Conservation (phyloP, 2,329 filamentous ascomycete species). For the Pestalotiopsis sp. region DNA sequence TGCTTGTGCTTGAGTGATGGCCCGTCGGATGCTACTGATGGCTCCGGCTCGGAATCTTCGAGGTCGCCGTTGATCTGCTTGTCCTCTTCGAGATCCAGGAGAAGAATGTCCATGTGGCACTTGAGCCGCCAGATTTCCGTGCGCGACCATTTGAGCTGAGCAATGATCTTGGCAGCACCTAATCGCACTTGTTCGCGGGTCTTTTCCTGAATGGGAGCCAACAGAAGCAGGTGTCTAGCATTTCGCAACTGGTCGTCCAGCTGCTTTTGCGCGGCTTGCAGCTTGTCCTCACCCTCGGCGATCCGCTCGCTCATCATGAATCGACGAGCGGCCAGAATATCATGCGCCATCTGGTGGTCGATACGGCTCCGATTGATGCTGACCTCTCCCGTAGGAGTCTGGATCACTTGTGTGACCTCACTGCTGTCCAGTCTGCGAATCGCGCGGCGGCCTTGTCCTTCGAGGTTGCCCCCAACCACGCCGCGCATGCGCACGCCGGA, state of each 20-base stretch:
- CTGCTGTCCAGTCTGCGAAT: slow-evolving; percentile 71
- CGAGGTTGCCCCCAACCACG: slow-evolving; percentile 80
- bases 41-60: slow-evolving; percentile 19
- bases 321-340: slow-evolving; percentile 79
- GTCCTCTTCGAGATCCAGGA: slow-evolving; percentile 84
- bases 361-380: slow-evolving; percentile 72
- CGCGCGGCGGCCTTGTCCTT: slow-evolving; percentile 74
- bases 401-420: slow-evolving; percentile 58
- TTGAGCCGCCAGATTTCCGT: slow-evolving; percentile 91
- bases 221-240: slow-evolving; percentile 82
- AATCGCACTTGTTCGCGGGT: slow-evolving; percentile 84
- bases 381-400: slow-evolving; percentile 72
- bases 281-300: slow-evolving; percentile 75
- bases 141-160: slow-evolving; percentile 90
- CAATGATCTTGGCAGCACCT: slow-evolving; percentile 80
- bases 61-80: slow-evolving; percentile 40
- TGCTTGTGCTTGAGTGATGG: slow-evolving; percentile 27
- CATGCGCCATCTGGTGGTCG: slow-evolving; percentile 79
- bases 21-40: slow-evolving; percentile 17
- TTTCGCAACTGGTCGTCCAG: slow-evolving; percentile 84
- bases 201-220: slow-evolving; percentile 89
- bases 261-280: slow-evolving; percentile 71
- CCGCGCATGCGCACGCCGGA: slow-evolving; percentile 89
- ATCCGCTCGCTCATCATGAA: slow-evolving; percentile 85
- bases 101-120: slow-evolving; percentile 86